These are phyloP conservation scores for Sphenostylis stenocarpa DNA, from an alignment of 306 rosid species.

Conservation along the genomic window DNA sequence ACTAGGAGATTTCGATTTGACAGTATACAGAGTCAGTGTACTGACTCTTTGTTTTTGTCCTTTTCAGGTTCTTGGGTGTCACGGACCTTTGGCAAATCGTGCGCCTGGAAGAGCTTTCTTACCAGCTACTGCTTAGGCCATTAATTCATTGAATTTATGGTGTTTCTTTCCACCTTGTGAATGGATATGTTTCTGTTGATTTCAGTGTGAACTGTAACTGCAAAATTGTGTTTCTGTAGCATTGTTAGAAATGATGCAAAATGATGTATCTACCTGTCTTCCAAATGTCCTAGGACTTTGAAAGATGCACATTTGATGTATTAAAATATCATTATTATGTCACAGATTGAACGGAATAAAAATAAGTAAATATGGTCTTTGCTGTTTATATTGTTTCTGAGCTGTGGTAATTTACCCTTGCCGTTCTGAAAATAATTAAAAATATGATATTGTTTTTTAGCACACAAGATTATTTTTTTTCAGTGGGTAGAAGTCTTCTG, in stretches of 20 bases:
- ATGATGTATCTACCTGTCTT: background rate
- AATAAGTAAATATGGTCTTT: background rate
- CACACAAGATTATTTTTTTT: too few relatives aligned
- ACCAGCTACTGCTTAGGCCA: constrained; percentile 42
- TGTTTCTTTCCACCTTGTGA: background rate
- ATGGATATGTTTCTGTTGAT: background rate
- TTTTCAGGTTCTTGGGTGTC: constrained; percentile 79
- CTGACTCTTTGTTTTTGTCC: background rate
- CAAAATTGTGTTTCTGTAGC: too few relatives aligned
- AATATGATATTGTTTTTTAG: background rate
- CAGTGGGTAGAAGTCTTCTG: background rate
- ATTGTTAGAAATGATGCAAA: background rate
- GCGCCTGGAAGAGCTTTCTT: constrained; percentile 75
- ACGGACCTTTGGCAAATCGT: constrained; percentile 72
- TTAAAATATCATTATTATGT: background rate
- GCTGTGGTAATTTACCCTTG: background rate
- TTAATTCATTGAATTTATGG: background rate
- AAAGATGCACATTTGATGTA: constrained; percentile 20
- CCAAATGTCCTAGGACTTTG: background rate
- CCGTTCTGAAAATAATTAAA: background rate
- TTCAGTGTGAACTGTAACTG: background rate
- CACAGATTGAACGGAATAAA: background rate
- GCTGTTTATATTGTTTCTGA: background rate
- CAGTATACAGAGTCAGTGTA: background rate
- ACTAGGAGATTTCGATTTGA: background rate